These are phyloP conservation scores for Paraconiothyrium brasiliense DNA, from an alignment of 2,329 filamentous ascomycete species.

Conservation along the genomic window DNA sequence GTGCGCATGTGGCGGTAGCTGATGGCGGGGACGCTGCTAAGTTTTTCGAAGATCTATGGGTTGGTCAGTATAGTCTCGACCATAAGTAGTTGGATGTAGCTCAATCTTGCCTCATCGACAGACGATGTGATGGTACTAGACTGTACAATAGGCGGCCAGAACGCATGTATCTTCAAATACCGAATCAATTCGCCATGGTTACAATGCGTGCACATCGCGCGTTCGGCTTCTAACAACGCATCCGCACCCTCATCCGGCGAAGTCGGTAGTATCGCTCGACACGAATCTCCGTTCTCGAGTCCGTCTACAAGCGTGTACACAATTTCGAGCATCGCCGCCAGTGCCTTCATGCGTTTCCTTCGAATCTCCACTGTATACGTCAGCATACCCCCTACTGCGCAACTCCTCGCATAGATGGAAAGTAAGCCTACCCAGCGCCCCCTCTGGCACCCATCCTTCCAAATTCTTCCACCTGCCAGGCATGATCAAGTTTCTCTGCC, in stretches of 20 bases:
- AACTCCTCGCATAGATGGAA: neutral
- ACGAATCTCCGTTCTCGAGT: constrained; percentile 20
- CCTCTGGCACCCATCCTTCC: constrained; percentile 16
- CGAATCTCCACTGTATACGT: constrained; percentile 12
- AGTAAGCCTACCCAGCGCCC: constrained; percentile 15
- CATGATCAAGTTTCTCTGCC: constrained; percentile 10
- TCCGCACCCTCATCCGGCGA: neutral
- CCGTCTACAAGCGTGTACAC: constrained; percentile 15
- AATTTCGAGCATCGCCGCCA: constrained; percentile 17
- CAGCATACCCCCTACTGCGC: neutral
- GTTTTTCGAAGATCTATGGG: constrained; percentile 1
- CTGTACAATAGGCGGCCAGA: constrained; percentile 20
- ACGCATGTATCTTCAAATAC: constrained; percentile 15
- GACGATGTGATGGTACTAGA: neutral
- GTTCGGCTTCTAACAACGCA: constrained; percentile 6
- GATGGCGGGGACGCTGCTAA: neutral
- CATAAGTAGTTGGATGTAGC: too few species aligned
- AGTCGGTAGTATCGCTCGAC: constrained; percentile 3
- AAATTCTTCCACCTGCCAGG: constrained; percentile 12
- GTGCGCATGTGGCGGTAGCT: neutral
- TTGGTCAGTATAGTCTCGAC: neutral
- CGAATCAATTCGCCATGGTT: constrained; percentile 23
- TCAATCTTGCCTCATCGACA: constrained; percentile 4
- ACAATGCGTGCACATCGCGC: constrained; percentile 21
- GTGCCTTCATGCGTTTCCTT: constrained; percentile 10